phyloP scores from a whole-genome alignment of 305 asterid species.

The Fraxinus albicans region DNA sequence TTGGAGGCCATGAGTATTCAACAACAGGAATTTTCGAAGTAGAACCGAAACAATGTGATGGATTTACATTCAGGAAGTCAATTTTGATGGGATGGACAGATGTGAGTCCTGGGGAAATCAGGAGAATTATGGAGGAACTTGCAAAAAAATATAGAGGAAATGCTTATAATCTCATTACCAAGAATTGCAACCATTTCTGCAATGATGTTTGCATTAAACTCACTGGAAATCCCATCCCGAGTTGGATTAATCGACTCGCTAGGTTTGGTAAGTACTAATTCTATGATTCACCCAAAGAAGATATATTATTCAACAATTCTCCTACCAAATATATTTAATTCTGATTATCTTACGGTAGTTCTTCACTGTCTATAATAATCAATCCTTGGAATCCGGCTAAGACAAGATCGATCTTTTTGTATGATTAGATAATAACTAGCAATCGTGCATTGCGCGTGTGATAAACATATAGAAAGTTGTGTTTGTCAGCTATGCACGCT shows the following conservation, averaged over 20 bases:
- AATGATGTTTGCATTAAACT: conserved; percentile 61
- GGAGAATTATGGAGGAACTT: conserved; percentile 53
- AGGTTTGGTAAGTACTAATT: conserved; percentile 44
- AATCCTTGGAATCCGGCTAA: background rate
- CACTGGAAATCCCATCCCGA: conserved; percentile 59
- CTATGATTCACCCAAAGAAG: background rate
- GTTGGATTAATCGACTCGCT: conserved; percentile 83
- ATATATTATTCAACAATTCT: background rate
- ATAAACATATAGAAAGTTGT: background rate
- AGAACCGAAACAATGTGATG: conserved; percentile 63
- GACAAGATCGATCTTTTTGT: background rate
- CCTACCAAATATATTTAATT: background rate
- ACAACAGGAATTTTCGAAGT: conserved; percentile 72
- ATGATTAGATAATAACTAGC: background rate
- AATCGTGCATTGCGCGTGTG: background rate
- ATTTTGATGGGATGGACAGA: conserved; percentile 71
- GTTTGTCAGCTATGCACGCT: background rate
- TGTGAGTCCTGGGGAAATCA: conserved; percentile 40
- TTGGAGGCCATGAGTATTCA: conserved; percentile 65
- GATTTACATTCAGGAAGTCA: conserved; percentile 65
- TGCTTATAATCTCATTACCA: conserved; percentile 59
- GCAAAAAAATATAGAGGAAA: conserved; percentile 56
- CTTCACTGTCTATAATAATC: background rate
- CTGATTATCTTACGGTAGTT: too few relatives aligned
- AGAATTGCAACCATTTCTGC: conserved; percentile 83